Conservation (phyloP, 495 filamentous ascomycete species). For the Xylaria curta region DNA sequence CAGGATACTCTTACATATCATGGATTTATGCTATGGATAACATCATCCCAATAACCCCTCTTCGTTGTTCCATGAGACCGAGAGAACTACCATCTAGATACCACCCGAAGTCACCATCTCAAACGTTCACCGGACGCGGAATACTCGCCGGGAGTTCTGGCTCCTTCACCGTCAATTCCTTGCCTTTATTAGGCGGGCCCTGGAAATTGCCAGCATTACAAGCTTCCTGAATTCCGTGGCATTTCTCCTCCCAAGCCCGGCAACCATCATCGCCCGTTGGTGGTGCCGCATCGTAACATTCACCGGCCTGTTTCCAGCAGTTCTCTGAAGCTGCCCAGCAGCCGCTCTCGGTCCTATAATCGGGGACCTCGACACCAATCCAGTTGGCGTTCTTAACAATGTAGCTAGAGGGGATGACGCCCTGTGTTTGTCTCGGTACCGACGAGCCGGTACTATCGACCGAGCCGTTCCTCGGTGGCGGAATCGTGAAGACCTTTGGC, state of each 20-base stretch:
- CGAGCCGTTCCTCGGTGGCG: conserved; percentile 26
- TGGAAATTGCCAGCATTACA: conserved; percentile 56
- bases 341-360: conserved; percentile 58
- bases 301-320: conserved; percentile 63
- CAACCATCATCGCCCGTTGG: conserved; percentile 66
- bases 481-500: conserved; percentile 56
- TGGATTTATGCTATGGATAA: background rate
- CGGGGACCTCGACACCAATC: conserved; percentile 65
- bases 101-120: conserved; percentile 5
- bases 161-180: conserved; percentile 41
- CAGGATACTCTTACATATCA: background rate
- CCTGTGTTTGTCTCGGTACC: conserved; percentile 43
- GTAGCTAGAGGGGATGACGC: conserved; percentile 57
- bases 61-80: background rate
- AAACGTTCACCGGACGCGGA: conserved; percentile 27
- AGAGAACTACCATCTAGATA: background rate
- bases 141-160: conserved; percentile 30
- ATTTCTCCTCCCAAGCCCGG: conserved; percentile 64
- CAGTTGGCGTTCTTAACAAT: conserved; percentile 73
- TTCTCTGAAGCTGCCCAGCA: conserved; percentile 62
- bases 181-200: conserved; percentile 65
- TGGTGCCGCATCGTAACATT: conserved; percentile 63
- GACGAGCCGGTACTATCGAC: conserved; percentile 20
- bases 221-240: conserved; percentile 54
- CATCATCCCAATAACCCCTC: background rate